These are phyloP conservation scores for Pascua sp. DNA, from an alignment of 1,284 basidiomycete species.

Conservation along the genomic window DNA sequence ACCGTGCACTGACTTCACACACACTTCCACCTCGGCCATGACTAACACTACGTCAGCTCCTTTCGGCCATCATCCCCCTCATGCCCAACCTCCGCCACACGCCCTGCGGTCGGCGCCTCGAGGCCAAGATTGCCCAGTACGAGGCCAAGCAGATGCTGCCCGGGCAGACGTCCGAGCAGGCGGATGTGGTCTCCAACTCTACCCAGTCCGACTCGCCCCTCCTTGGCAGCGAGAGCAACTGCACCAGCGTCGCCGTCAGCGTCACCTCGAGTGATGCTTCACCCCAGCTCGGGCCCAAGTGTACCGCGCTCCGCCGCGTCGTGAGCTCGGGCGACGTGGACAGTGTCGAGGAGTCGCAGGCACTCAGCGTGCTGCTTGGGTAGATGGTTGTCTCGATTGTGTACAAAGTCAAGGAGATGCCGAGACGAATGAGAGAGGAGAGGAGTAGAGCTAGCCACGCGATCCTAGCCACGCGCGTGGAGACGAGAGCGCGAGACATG, in stretches of 20 bases:
- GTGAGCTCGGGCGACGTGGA: constrained; percentile 1
- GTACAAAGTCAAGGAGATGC: background rate
- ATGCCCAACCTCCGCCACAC: constrained; percentile 37
- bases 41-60: constrained; percentile 17
- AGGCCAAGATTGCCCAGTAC: constrained; percentile 26
- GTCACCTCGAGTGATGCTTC: background rate
- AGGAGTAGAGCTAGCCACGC: too few species aligned
- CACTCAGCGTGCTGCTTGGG: constrained; percentile 1
- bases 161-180: background rate
- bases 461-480: too few species aligned
- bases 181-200: too few species aligned
- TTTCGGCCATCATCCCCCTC: constrained; percentile 33
- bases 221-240: background rate
- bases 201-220: constrained; percentile 1
- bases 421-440: too few species aligned
- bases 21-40: background rate
- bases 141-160: constrained; percentile 15
- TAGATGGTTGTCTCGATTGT: background rate
- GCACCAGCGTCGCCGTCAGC: background rate
- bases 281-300: background rate
- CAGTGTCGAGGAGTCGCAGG: constrained; percentile 3
- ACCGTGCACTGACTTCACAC: background rate
- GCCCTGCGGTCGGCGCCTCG: constrained; percentile 42
- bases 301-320: constrained; percentile 3
- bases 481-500: too few species aligned